Evolutionary conservation across 176 grass and related monocot genomes (phyloP), one percentile per base, ranked within the genome.

Genomic region (Rhynchospora breviuscula): DNA sequence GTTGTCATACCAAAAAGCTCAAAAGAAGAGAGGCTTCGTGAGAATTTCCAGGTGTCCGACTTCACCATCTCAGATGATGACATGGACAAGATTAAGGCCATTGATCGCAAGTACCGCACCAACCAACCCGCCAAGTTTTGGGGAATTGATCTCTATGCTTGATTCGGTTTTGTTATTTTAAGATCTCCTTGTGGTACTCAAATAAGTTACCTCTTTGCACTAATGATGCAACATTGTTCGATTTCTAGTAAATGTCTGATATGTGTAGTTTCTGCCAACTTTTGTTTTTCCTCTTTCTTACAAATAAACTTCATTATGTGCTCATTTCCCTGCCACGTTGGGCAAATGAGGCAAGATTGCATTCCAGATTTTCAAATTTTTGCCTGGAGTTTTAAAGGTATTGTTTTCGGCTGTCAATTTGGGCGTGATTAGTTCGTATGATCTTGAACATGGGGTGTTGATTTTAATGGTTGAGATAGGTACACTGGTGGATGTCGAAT

Each of bases 41-140:
- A 95, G 85, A 98, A 98, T 84, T 93, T 93, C 17, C 66, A 88
- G 1, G 22, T 98, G 2, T 98, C 83, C 4, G 85, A 95, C 71
- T 95, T 98, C 19, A 83, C 87, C 18, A 91, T 98, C 79, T 91
- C 86, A 0, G 75, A 53, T 7, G 87, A 95, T 75, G 95, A 98
- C 84, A 91, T 94, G 84, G 92, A 98, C 29, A 91, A 89, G 89
- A 91, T 98, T 33, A 98, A 94, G 71, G 52, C 82, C 15, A 81
- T 94, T 17, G 90, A 98, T 31, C 83, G 92, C 51, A 94, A 86
- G 9, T 87, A 89, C 59, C 89, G 95, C 45, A 94, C 90, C 7
- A 98, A 98, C 70, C 90, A 98, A 85, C 95, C 92, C 13, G 95
- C 90, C 22, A 98, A 93, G 67, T 98, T 98, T 78, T 98, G 92